Evolutionary conservation across 75 land plant genomes (phyloP), one percentile per base, ranked within the genome.

Genomic region (Cupressus sempervirens): DNA sequence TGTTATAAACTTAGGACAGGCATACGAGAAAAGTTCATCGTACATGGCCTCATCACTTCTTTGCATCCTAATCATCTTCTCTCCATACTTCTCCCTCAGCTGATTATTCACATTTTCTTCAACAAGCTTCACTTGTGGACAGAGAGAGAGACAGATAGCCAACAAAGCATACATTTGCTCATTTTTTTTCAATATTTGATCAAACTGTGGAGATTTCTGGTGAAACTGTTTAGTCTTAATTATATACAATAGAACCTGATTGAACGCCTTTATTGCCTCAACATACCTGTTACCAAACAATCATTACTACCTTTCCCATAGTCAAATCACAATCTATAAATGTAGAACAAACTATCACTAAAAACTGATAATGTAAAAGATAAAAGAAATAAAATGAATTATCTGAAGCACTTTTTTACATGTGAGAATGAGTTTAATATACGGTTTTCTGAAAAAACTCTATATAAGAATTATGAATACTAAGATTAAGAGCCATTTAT

Each of bases 101-200:
- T 97, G 99, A 83, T 89, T 87, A 81, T 89, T 93, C 34, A 97
- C 99, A 82, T 89, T 94, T 86, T 97, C 99, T 35, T 96, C 98
- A 43, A 96, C 92, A 80, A 96, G 96, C 84, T 96, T 94, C 83
- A 86, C 89, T 87, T 96, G 98, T 32, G 99, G 99, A 84, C 98
- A 96, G 75, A 97, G 90, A 48, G 95, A 94, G 45, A 96, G 91
- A 85, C 90, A 96, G 65, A 97, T 93, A 43, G 99, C 99, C 52
- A 97, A 79, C 35, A 97, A 85, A 32, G 96, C 99, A 88, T 97
- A 97, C 95, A 97, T 96, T 86, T 97, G 99, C 83, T 95, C 99
- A 83, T 95, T 97, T 92, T 97, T 96, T 90, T 97, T 97, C 83
- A 95, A 70, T 16, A 97, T 97, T 84, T 95, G 96, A 75, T 97